Conservation (phyloP, 768 basidiomycete genomes). For the Rubroboletus satanas region DNA sequence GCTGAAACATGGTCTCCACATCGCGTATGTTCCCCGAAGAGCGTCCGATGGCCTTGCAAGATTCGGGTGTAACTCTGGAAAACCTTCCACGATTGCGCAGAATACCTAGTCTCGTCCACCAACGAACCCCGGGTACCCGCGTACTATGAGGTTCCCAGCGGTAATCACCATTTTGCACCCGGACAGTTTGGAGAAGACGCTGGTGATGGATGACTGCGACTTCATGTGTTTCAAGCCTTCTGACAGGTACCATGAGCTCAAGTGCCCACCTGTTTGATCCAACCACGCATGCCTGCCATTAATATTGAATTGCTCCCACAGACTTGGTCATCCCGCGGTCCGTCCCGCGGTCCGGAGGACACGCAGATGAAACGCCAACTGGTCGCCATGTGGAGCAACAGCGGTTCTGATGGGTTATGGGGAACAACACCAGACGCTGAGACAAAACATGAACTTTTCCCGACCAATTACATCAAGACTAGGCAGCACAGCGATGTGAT, state of each 20-base stretch:
- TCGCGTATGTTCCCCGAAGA: too few relatives aligned
- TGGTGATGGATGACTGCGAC: too few relatives aligned
- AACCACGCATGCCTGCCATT: too few relatives aligned
- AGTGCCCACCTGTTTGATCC: too few relatives aligned
- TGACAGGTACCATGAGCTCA: not conserved
- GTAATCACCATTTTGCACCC: not conserved
- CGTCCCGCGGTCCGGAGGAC: too few relatives aligned
- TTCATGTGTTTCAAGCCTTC: not conserved
- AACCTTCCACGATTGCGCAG: not conserved
- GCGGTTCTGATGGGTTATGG: too few relatives aligned
- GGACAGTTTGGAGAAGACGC: not conserved
- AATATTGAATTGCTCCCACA: not conserved
- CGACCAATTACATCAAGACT: not conserved
- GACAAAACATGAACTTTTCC: not conserved
- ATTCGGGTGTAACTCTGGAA: not conserved
- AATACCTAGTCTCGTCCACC: not conserved
- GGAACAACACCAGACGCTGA: not conserved
- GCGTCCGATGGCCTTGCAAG: too few relatives aligned
- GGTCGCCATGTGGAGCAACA: not conserved
- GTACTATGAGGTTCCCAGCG: not conserved
- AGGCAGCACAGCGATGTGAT: not conserved
- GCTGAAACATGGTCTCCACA: not conserved
- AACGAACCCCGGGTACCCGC: not conserved
- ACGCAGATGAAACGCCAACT: not conserved
- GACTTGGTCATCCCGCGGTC: not conserved